Conservation (phyloP, 305 asterid species). For the Fraxinus paxiana region DNA sequence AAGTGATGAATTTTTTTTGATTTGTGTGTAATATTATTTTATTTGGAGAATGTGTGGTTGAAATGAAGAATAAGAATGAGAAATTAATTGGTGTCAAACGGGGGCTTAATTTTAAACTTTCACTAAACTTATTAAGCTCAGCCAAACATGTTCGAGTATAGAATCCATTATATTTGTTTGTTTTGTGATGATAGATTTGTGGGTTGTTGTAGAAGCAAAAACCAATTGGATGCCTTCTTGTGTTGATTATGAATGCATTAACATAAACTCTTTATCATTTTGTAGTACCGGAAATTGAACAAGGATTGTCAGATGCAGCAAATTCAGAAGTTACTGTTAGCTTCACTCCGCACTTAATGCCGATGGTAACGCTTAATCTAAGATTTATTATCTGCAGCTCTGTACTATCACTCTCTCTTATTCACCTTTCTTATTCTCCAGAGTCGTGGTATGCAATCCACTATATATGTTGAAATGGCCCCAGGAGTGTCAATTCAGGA, state of each 20-base stretch:
- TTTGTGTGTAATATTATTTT: no score
- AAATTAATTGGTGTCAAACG: no score
- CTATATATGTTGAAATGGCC: slow-evolving; percentile 83
- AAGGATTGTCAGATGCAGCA: slow-evolving; percentile 81
- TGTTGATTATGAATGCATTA: not conserved
- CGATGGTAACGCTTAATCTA: slow-evolving; percentile 58
- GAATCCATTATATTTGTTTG: not conserved
- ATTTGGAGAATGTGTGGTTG: no score
- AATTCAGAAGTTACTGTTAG: slow-evolving; percentile 82
- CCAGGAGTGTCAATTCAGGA: slow-evolving; percentile 68
- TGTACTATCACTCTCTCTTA: not conserved
- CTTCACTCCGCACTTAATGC: slow-evolving; percentile 96
- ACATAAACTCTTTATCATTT: slow-evolving; percentile 15
- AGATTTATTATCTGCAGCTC: not conserved
- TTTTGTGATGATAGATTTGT: not conserved
- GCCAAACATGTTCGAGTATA: not conserved
- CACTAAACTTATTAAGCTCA: not conserved
- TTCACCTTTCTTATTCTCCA: slow-evolving; percentile 26
- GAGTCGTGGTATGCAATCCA: slow-evolving; percentile 99
- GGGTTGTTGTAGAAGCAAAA: not conserved
- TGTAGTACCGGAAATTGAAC: slow-evolving; percentile 96
- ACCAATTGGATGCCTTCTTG: not conserved
- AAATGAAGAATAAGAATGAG: no score
- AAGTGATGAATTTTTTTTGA: no score
- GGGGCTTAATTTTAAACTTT: not conserved